Conservation (phyloP, 495 filamentous ascomycete species). For the Podospora comata region DNA sequence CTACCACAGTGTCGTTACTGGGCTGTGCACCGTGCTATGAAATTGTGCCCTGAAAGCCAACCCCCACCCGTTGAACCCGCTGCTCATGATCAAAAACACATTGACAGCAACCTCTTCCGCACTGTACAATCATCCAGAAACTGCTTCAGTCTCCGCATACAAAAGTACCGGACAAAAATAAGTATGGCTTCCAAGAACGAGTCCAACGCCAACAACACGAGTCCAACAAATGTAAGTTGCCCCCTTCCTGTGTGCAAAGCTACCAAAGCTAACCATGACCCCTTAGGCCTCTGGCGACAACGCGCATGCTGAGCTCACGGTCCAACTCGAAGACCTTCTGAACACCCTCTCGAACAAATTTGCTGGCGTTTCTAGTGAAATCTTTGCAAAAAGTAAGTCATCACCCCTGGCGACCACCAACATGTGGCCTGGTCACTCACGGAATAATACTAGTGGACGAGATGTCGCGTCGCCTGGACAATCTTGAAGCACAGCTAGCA, state of each 20-base stretch:
- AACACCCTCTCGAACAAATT: constrained; percentile 83
- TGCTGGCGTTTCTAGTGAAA: constrained; percentile 70
- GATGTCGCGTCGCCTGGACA: constrained; percentile 86
- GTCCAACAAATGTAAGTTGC: constrained; percentile 32
- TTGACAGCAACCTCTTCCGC: background rate
- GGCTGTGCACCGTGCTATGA: background rate
- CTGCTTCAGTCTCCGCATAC: background rate
- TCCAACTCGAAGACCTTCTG: constrained; percentile 79
- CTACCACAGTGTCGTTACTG: background rate
- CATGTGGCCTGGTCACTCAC: no score
- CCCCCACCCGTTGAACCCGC: background rate
- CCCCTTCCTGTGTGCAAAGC: background rate
- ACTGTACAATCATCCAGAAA: background rate
- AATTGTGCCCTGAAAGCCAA: background rate
- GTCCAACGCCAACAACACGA: constrained; percentile 28
- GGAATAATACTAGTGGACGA: constrained; percentile 72
- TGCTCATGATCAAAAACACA: background rate
- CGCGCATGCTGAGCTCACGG: constrained; percentile 60
- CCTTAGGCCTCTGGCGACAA: constrained; percentile 26
- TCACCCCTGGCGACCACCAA: background rate
- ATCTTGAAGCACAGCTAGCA: constrained; percentile 72
- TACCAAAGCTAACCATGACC: background rate
- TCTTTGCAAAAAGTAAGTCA: constrained; percentile 80
- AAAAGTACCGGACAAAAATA: background rate
- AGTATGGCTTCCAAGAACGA: constrained; percentile 35